Evolutionary conservation across 805 yeast genomes (phyloP).

Genomic region (Maudiozyma pseudohumilis): DNA sequence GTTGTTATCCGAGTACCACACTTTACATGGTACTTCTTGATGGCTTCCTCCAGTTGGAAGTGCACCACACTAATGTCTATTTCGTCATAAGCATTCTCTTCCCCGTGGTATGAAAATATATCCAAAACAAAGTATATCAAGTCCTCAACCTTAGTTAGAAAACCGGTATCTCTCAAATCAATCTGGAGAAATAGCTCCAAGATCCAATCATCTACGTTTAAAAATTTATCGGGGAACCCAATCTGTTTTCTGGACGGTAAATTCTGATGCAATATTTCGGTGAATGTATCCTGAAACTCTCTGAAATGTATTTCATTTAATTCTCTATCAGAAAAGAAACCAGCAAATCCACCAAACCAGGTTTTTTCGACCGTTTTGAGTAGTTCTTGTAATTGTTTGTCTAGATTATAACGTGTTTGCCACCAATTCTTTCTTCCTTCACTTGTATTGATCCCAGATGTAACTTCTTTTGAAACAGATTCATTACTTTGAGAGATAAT

Average conservation of each 20-base stretch:
- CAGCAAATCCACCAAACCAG: conserved; percentile 74
- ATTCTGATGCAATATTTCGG: conserved; percentile 34
- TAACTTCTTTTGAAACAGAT: conserved; percentile 46
- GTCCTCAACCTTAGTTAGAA: conserved; percentile 44
- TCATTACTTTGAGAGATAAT: conserved; percentile 55
- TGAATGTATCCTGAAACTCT: conserved; percentile 32
- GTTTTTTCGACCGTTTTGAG: conserved; percentile 46
- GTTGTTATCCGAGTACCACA: neutral
- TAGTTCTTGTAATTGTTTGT: conserved; percentile 43
- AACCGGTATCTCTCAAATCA: conserved; percentile 23
- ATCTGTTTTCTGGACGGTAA: conserved; percentile 38
- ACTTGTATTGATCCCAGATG: conserved; percentile 42
- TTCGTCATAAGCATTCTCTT: conserved; percentile 54
- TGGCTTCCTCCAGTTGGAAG: conserved; percentile 40
- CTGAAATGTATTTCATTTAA: conserved; percentile 21
- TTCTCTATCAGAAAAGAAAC: conserved; percentile 40
- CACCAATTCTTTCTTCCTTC: conserved; percentile 72
- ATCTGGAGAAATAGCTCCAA: conserved; percentile 42
- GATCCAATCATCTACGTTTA: conserved; percentile 37
- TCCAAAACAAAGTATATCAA: conserved; percentile 54
- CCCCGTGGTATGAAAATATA: conserved; percentile 51
- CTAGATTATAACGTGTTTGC: conserved; percentile 54
- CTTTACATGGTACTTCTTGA: conserved; percentile 25
- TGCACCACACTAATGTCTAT: conserved; percentile 48
- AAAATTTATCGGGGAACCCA: conserved; percentile 18